Evolutionary conservation across 495 filamentous ascomycete genomes (phyloP).

Genomic region (Thozetella sp.): DNA sequence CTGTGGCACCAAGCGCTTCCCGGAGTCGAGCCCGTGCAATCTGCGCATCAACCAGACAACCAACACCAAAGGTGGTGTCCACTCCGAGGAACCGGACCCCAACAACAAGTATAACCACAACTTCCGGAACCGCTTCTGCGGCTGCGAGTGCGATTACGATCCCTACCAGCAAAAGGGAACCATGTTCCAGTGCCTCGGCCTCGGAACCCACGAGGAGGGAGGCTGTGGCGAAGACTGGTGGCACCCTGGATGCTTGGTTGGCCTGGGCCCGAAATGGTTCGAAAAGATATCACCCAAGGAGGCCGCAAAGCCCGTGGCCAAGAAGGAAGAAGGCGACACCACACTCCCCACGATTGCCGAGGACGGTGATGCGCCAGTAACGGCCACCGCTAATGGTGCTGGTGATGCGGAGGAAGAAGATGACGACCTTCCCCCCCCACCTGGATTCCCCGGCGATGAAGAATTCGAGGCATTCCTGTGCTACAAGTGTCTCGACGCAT

Average conservation of each 20-base stretch:
- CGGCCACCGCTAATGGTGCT: constrained; percentile 13
- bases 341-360: constrained; percentile 40
- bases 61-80: constrained; percentile 71
- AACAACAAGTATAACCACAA: constrained; percentile 95
- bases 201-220: constrained; percentile 76
- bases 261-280: constrained; percentile 63
- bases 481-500: constrained; percentile 87
- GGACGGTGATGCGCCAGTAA: constrained; percentile 24
- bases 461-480: constrained; percentile 89
- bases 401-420: constrained; percentile 30
- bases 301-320: constrained; percentile 11
- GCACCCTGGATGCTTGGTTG: constrained; percentile 92
- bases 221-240: constrained; percentile 99
- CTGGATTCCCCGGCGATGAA: constrained; percentile 86
- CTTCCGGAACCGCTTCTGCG: constrained; percentile 90
- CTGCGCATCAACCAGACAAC: constrained; percentile 76
- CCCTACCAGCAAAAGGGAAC: constrained; percentile 86
- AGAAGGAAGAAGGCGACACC: constrained; percentile 11
- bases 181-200: constrained; percentile 97
- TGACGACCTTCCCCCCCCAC: constrained; percentile 62
- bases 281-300: constrained; percentile 48
- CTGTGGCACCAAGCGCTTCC: constrained; percentile 86
- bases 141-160: constrained; percentile 84
- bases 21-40: constrained; percentile 68
- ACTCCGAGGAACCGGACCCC: constrained; percentile 68